Conservation (phyloP, 2,329 filamentous ascomycete species). For the Epichloe sp. region DNA sequence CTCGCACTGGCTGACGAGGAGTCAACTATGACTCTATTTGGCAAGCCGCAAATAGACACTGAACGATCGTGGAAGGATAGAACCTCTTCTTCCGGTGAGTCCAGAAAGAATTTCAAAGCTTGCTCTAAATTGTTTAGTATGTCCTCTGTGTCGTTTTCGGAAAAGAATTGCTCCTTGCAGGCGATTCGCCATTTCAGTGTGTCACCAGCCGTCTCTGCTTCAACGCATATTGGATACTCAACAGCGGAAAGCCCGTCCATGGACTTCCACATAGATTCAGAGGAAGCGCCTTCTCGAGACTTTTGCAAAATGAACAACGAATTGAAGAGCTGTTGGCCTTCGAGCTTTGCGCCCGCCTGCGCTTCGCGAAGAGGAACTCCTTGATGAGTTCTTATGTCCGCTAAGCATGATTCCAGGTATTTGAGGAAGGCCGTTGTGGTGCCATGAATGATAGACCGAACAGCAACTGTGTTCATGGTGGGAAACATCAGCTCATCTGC, state of each 20-base stretch:
- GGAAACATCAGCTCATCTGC: conserved; percentile 64
- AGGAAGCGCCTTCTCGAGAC: conserved; percentile 5
- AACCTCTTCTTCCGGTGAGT: conserved; percentile 31
- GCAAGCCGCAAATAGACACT: conserved; percentile 54
- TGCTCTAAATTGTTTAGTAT: conserved; percentile 48
- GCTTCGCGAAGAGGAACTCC: conserved; percentile 65
- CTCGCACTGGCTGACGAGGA: not conserved
- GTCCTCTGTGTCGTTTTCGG: conserved; percentile 27
- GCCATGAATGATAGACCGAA: conserved; percentile 62
- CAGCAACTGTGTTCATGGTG: conserved; percentile 79
- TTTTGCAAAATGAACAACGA: conserved; percentile 43
- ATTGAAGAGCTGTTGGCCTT: conserved; percentile 34
- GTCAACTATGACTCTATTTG: conserved; percentile 12
- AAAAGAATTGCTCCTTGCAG: conserved; percentile 45
- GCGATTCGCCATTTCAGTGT: conserved; percentile 58
- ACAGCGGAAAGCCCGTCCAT: conserved; percentile 52
- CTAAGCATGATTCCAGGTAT: conserved; percentile 60
- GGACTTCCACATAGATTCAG: conserved; percentile 42
- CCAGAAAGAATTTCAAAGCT: conserved; percentile 44
- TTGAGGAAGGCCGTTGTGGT: conserved; percentile 48
- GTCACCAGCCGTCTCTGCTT: conserved; percentile 53
- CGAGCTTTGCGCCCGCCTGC: conserved; percentile 28
- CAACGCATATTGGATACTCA: conserved; percentile 71
- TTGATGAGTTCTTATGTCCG: conserved; percentile 55
- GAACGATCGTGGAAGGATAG: conserved; percentile 37